Percentiles rank a stretch among this genome's conserved stretches.
Evolutionary conservation across 352 stramenopile genomes (phyloP).

Genomic region (Phytophthora melonis): DNA sequence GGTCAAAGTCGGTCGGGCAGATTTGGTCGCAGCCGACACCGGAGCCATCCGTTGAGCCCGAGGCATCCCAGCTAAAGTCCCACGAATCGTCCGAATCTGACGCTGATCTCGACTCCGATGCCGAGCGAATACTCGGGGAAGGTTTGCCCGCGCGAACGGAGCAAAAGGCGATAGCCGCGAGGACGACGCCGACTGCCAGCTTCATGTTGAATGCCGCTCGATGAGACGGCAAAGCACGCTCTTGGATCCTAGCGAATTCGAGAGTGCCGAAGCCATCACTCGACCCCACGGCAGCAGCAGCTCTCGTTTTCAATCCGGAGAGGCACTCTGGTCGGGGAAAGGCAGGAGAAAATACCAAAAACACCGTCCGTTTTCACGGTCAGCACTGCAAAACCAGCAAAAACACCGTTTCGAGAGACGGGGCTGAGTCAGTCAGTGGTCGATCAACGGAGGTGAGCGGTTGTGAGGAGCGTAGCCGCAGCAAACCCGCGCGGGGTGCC

Average conservation of each 20-base stretch:
- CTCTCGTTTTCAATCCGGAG: slow-evolving; percentile 14
- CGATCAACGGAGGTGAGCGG: no score
- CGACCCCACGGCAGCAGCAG: neutral
- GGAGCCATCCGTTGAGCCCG: slow-evolving; percentile 18
- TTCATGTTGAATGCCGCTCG: slow-evolving; percentile 18
- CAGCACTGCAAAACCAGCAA: no score
- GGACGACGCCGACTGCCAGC: slow-evolving; percentile 6
- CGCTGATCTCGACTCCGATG: neutral
- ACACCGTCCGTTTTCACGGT: no score
- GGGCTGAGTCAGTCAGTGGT: no score
- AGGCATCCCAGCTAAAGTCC: slow-evolving; percentile 36
- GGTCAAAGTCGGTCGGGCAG: slow-evolving; percentile 35
- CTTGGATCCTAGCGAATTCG: slow-evolving; percentile 13
- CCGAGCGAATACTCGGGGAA: neutral
- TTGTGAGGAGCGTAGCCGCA: no score
- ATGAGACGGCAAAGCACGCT: neutral
- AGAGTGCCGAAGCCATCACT: slow-evolving; percentile 16
- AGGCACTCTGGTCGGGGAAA: slow-evolving; percentile 28
- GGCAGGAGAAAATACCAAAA: no score
- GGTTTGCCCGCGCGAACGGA: slow-evolving; percentile 9
- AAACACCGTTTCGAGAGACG: no score
- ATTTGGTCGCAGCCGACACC: slow-evolving; percentile 28
- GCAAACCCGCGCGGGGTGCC: no score
- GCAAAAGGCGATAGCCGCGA: slow-evolving; percentile 17
- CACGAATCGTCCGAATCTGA: slow-evolving; percentile 10